Percentiles rank a stretch among this genome's conserved stretches.
Conservation (phyloP, 2,329 filamentous ascomycete genomes). For the Pleomassaria siparia region DNA sequence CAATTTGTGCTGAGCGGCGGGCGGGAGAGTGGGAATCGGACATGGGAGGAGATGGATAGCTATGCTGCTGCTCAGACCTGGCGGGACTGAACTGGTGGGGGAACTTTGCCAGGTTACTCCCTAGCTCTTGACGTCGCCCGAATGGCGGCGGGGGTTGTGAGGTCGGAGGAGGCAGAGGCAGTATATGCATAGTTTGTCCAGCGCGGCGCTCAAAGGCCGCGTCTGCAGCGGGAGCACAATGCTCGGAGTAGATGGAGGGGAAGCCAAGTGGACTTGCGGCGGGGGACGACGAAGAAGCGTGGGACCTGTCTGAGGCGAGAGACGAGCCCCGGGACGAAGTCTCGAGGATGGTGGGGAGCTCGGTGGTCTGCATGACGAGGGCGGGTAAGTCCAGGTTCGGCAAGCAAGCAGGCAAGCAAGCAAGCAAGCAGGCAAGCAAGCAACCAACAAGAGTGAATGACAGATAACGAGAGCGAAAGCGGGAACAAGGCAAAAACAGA, state of each 20-base stretch:
- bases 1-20: constrained; percentile 38
- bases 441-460: constrained; percentile 14
- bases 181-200: constrained; percentile 46
- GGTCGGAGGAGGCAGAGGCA: constrained; percentile 42
- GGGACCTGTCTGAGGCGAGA: constrained; percentile 18
- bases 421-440: too few relatives aligned
- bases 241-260: constrained; percentile 25
- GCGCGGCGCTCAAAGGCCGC: constrained; percentile 39
- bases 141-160: constrained; percentile 39
- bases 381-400: constrained; percentile 33
- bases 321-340: constrained; percentile 20
- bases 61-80: constrained; percentile 36
- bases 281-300: constrained; percentile 2
- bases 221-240: constrained; percentile 37
- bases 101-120: constrained; percentile 36
- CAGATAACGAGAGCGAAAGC: constrained; percentile 3
- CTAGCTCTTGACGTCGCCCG: constrained; percentile 41
- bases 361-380: constrained; percentile 33
- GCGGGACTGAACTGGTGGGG: constrained; percentile 38
- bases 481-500: constrained; percentile 9
- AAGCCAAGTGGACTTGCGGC: constrained; percentile 17
- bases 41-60: constrained; percentile 55
- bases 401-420: constrained; percentile 13
- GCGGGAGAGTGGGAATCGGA: constrained; percentile 52
- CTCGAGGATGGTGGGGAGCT: constrained; percentile 22